These are phyloP conservation scores for Lepiota brunneoincarnata DNA, from an alignment of 768 basidiomycete species.

Conservation along the genomic window DNA sequence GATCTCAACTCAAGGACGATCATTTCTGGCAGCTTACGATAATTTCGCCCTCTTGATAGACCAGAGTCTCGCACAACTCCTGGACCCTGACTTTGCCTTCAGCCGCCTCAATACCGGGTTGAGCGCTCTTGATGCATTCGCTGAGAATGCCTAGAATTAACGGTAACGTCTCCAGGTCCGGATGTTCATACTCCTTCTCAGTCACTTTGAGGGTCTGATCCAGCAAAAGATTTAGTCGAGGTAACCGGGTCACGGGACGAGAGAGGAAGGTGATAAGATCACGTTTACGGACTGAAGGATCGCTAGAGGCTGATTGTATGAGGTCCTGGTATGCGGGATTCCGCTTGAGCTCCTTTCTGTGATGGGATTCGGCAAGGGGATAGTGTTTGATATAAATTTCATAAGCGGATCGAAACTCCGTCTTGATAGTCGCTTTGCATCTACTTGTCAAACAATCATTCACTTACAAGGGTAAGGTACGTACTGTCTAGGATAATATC, in stretches of 20 bases:
- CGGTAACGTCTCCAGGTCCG: constrained; percentile 75
- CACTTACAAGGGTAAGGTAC: constrained; percentile 22
- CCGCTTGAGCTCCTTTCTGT: constrained; percentile 70
- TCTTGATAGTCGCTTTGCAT: constrained; percentile 35
- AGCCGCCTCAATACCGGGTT: constrained; percentile 89
- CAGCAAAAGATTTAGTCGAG: constrained; percentile 72
- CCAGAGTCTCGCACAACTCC: constrained; percentile 72
- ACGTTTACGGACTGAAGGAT: constrained; percentile 69
- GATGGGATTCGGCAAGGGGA: constrained; percentile 79
- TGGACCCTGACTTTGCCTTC: constrained; percentile 89
- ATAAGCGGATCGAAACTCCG: constrained; percentile 61
- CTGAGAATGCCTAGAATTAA: constrained; percentile 65
- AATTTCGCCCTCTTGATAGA: constrained; percentile 77
- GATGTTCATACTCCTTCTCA: constrained; percentile 63
- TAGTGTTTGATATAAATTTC: constrained; percentile 88
- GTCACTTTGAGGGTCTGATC: constrained; percentile 69
- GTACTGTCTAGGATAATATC: constrained; percentile 83
- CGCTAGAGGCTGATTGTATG: constrained; percentile 55
- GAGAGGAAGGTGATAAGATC: constrained; percentile 82
- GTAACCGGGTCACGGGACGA: constrained; percentile 85
- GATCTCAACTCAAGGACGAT: not conserved
- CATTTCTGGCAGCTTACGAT: constrained; percentile 50
- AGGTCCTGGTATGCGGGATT: constrained; percentile 70
- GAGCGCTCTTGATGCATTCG: constrained; percentile 77
- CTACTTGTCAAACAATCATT: constrained; percentile 16